Conservation (phyloP, 2,329 filamentous ascomycete genomes). For the Fonsecaea multimorphosa region DNA sequence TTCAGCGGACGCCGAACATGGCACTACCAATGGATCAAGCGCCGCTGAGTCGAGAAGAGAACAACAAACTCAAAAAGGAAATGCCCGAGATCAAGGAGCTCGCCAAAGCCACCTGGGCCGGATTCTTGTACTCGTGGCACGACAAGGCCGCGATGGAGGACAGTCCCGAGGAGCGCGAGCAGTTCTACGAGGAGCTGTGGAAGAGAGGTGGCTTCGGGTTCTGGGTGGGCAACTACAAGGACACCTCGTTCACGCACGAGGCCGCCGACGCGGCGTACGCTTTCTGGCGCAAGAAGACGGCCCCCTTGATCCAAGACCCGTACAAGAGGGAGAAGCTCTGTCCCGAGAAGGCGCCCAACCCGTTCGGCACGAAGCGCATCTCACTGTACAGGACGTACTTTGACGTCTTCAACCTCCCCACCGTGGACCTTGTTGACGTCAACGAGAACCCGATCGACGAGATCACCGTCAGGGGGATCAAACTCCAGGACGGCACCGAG, state of each 20-base stretch:
- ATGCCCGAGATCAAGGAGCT: slow-evolving; percentile 8
- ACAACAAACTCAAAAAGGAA: slow-evolving; percentile 14
- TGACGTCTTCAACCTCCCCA: slow-evolving; percentile 55
- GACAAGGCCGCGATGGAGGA: slow-evolving; percentile 61
- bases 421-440: slow-evolving; percentile 56
- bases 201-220: slow-evolving; percentile 63
- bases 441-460: slow-evolving; percentile 51
- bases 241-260: slow-evolving; percentile 54
- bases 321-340: slow-evolving; percentile 59
- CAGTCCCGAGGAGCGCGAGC: slow-evolving; percentile 45
- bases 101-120: slow-evolving; percentile 39
- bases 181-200: slow-evolving; percentile 59
- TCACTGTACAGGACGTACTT: slow-evolving; percentile 59
- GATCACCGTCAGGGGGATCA: slow-evolving; percentile 51
- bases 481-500: slow-evolving; percentile 46
- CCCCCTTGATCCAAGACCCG: slow-evolving; percentile 58
- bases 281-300: slow-evolving; percentile 62
- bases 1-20: slow-evolving; percentile 71
- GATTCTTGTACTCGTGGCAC: slow-evolving; percentile 62
- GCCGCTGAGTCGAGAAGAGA: slow-evolving; percentile 47
- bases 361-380: slow-evolving; percentile 61
- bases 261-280: slow-evolving; percentile 61
- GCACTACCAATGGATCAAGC: slow-evolving; percentile 67
- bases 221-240: slow-evolving; percentile 60
- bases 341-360: slow-evolving; percentile 59